phyloP scores from a whole-genome alignment of 148 eudicot species.

The Simmondsia chinensis region DNA sequence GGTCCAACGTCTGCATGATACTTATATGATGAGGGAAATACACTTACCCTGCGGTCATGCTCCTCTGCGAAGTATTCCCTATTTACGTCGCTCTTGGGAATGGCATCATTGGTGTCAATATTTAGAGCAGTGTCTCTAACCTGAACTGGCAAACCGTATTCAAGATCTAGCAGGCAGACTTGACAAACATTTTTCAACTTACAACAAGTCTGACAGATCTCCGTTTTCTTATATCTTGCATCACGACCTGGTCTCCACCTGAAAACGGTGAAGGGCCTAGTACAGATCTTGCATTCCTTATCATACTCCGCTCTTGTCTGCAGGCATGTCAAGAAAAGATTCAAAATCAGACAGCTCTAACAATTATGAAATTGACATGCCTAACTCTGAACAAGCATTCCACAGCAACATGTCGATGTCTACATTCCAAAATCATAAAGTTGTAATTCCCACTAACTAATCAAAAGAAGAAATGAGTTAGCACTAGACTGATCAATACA shows the following conservation, averaged over 20 bases:
- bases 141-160: conserved; percentile 94
- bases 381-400: too few relatives aligned
- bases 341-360: too few relatives aligned
- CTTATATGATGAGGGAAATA: conserved; percentile 1
- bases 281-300: conserved; percentile 95
- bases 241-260: conserved; percentile 99
- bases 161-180: conserved; percentile 96
- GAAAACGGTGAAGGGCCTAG: conserved; percentile 90
- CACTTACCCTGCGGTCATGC: conserved; percentile 89
- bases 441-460: too few relatives aligned
- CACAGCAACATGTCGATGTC: too few relatives aligned
- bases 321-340: conserved; percentile 4
- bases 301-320: conserved; percentile 86
- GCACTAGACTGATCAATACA: too few relatives aligned
- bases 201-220: conserved; percentile 93
- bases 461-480: too few relatives aligned
- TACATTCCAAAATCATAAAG: too few relatives aligned
- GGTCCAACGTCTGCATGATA: too few relatives aligned
- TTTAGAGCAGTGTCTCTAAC: conserved; percentile 92
- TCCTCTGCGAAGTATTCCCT: conserved; percentile 95
- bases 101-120: conserved; percentile 82
- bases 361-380: too few relatives aligned
- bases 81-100: conserved; percentile 96
- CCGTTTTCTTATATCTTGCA: conserved; percentile 84
- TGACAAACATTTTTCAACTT: conserved; percentile 94